phyloP scores from a whole-genome alignment of 305 asterid genomes.

The Plantago coronopus region DNA sequence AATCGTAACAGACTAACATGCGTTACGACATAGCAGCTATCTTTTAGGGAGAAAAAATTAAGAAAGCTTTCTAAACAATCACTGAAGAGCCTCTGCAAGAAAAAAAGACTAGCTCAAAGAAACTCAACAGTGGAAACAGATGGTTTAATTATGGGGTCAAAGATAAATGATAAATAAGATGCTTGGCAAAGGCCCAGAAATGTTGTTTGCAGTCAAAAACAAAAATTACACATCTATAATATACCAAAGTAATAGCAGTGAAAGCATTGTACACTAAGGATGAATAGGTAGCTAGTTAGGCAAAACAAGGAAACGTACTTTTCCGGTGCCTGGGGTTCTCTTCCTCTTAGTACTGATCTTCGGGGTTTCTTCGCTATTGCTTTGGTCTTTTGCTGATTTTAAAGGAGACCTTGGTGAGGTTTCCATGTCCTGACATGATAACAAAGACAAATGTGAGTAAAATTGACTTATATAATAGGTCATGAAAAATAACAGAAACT shows the following conservation, averaged over 20 bases:
- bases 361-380: constrained; percentile 47
- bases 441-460: constrained; percentile 23
- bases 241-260: neutral
- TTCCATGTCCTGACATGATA: constrained; percentile 37
- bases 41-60: neutral
- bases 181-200: constrained; percentile 4
- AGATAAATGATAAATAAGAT: neutral
- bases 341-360: constrained; percentile 58
- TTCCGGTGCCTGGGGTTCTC: constrained; percentile 48
- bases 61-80: too few species aligned
- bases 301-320: constrained; percentile 34
- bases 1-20: too few species aligned
- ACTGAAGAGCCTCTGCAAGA: neutral
- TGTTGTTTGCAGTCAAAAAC: constrained; percentile 2
- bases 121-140: too few species aligned
- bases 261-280: neutral
- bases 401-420: constrained; percentile 45
- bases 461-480: neutral
- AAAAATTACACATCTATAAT: neutral
- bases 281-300: neutral
- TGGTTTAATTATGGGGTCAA: neutral
- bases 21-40: neutral
- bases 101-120: neutral
- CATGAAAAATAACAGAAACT: constrained; percentile 16
- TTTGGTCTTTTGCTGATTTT: constrained; percentile 48